Base-by-base conservation (phyloP, 805 yeast species). In the Grigorovia transvaalensis region DNA sequence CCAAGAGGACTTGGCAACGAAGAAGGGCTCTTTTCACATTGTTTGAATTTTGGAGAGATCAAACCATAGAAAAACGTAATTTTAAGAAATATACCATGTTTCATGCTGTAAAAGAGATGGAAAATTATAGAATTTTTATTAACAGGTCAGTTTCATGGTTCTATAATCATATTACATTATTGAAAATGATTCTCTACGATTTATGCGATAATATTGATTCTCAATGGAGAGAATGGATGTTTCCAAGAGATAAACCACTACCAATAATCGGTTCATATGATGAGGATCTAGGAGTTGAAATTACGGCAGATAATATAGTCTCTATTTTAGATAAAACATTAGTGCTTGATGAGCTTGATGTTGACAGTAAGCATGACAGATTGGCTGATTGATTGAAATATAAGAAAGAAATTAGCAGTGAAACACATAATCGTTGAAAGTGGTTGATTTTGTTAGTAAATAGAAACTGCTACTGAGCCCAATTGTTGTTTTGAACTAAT, bases 191-290 rank as follows among this genome's bases (percentile, higher is more conserved):
- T 23, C 53, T 67, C 15, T 67, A 62, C 50, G 71, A 67, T 53
- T 55, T 67, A 20, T 65, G 69, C 56, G 68, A 65, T 47, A 64
- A 65, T 46, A 56, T 60, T 1, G 60, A 57, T n/a, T 58, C 66
- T 7, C 67, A 65, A 41, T 66, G 71, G 70, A 61, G 71, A 51
- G 70, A 66, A 46, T 67, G 71, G 71, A 67, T 67, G 71, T 66
- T 59, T 44, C 63, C 65, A 17, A 58, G 54, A 47, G 57, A 53
- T 19, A 48, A 55, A 29, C 49, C 50, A n/a, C 49, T 67, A 35
- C 71, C 71, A n/a, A 50, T 51, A 7, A 33, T 64, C 7, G 65
- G 65, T 4, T 58, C 54, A 9, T 51, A 27, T 13, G 23, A 20
- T 13, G 51, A 44, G 27, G 50, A 56, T 38, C 9, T 29, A 18